Percentiles rank a stretch among this genome's conserved stretches.
Evolutionary conservation across 2,329 filamentous ascomycete species (phyloP).

Genomic region (Stachybotrys chartarum): DNA sequence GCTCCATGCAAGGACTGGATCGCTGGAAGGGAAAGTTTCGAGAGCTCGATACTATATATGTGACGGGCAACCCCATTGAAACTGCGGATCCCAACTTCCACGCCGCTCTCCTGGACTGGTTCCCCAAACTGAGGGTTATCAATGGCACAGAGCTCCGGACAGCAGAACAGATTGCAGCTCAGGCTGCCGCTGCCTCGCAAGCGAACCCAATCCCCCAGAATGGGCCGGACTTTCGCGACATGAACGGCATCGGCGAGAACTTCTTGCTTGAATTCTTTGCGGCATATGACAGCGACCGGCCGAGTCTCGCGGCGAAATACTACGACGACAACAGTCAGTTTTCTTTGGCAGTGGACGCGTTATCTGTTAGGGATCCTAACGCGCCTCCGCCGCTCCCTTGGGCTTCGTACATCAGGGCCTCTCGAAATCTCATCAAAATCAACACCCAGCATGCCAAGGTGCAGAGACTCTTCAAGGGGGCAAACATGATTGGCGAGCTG

Average conservation of each 20-base stretch:
- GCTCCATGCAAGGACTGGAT: constrained; percentile 58
- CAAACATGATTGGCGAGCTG: constrained; percentile 54
- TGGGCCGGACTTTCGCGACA: constrained; percentile 66
- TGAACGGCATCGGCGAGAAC: constrained; percentile 64
- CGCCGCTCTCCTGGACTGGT: constrained; percentile 70
- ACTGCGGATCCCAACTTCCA: constrained; percentile 52
- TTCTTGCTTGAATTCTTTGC: constrained; percentile 70
- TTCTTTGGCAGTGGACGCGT: constrained; percentile 65
- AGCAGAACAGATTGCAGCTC: constrained; percentile 55
- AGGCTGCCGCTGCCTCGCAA: constrained; percentile 40
- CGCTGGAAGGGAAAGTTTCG: constrained; percentile 76
- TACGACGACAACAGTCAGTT: constrained; percentile 74
- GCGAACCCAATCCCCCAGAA: constrained; percentile 54
- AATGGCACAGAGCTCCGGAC: constrained; percentile 71
- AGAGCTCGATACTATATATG: constrained; percentile 71
- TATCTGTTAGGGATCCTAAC: constrained; percentile 40
- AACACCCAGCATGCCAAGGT: constrained; percentile 52
- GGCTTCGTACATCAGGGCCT: constrained; percentile 69
- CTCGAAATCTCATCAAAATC: constrained; percentile 70
- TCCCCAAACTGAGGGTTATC: constrained; percentile 69
- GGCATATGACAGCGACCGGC: constrained; percentile 66
- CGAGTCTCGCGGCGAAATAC: constrained; percentile 53
- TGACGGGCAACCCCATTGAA: constrained; percentile 71
- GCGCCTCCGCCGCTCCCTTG: constrained; percentile 48
- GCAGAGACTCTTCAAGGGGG: constrained; percentile 59